Evolutionary conservation across 495 filamentous ascomycete species (phyloP), one percentile per base, ranked within the genome.

Genomic region (Neurospora sp.): DNA sequence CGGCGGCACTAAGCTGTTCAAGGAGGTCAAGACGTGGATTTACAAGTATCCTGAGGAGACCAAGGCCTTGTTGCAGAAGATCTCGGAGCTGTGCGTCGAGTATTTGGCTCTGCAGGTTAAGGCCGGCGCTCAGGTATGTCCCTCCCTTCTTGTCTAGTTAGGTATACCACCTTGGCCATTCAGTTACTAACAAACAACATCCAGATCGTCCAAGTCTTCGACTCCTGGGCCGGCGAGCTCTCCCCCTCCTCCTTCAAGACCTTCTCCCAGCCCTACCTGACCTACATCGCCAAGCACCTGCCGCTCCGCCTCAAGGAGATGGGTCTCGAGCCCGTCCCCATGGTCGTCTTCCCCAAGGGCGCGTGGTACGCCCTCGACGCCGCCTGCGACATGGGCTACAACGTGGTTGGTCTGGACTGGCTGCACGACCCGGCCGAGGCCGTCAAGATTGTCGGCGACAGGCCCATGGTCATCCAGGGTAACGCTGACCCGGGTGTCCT

Each of bases 291-390:
- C 16, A 81, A 89, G 72, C 83, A 93, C 68, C 85, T 98, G 16
- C 95, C 95, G 0, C 84, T 82, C 71, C 86, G 88, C 40, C 82
- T 99, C 74, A 82, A 83, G 73, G 91, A 93, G 81, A 84, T 96
- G 77, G 89, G 89, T 0, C 78, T 94, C 65, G 91, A 94, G 71
- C 84, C 83, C 5, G 96, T 98, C 3, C 96, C 96, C 2, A 98
- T 99, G 96, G 96, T 93, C n/a, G 93, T 98, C 17, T 99, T 99
- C 81, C 94, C 96, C n/a, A 99, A 99, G 83, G 96, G 96, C 4
- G 94, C 96, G n/a, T 97, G 96, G 93, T 97, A 95, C 81, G 94
- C 93, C 4, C 84, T 99, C 40, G 93, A 97, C 74, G 89, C 92
- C 14, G 87, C 94, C 16, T 97, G 94, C 81, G 84, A 93, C 76